These are phyloP conservation scores for Hypomyces perniciosus DNA, from an alignment of 2,329 filamentous ascomycete genomes.

Conservation along the genomic window DNA sequence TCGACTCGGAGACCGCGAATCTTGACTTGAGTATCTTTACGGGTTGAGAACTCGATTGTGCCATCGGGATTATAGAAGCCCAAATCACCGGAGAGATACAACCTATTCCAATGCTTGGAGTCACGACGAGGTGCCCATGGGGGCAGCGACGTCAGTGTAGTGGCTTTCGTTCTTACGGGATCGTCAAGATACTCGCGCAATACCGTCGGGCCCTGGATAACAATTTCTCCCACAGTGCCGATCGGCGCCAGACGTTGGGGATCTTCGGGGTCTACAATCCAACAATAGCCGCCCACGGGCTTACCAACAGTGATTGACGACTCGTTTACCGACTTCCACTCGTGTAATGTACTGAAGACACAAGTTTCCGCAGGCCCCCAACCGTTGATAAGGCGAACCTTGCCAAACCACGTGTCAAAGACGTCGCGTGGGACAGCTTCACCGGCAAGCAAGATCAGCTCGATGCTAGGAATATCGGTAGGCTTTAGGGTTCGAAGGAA, in stretches of 20 bases:
- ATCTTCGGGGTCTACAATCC: slow-evolving; percentile 4
- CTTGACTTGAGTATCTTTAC: slow-evolving; percentile 18
- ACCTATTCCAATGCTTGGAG: neutral
- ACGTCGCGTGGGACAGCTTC: slow-evolving; percentile 10
- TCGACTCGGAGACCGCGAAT: slow-evolving; percentile 16
- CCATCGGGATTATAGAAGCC: slow-evolving; percentile 10
- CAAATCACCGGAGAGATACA: slow-evolving; percentile 14
- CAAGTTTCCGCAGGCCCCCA: slow-evolving; percentile 14
- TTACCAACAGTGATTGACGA: slow-evolving; percentile 1
- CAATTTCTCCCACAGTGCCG: slow-evolving; percentile 7
- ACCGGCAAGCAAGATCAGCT: slow-evolving; percentile 11
- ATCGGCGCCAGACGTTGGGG: slow-evolving; percentile 2
- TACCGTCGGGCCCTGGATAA: slow-evolving; percentile 28
- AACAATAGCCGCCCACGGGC: neutral
- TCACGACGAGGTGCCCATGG: neutral
- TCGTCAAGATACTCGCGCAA: slow-evolving; percentile 36
- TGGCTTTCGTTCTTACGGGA: slow-evolving; percentile 4
- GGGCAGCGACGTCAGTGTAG: neutral
- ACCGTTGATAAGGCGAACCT: slow-evolving; percentile 11
- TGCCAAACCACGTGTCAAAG: slow-evolving; percentile 11
- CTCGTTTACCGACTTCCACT: neutral
- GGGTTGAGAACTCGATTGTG: slow-evolving; percentile 13
- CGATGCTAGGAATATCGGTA: slow-evolving; percentile 7
- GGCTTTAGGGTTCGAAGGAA: slow-evolving; percentile 11
- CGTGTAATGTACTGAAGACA: slow-evolving; percentile 3